Conservation (phyloP, 345 rosid species). For the Rhodamnia argentea region DNA sequence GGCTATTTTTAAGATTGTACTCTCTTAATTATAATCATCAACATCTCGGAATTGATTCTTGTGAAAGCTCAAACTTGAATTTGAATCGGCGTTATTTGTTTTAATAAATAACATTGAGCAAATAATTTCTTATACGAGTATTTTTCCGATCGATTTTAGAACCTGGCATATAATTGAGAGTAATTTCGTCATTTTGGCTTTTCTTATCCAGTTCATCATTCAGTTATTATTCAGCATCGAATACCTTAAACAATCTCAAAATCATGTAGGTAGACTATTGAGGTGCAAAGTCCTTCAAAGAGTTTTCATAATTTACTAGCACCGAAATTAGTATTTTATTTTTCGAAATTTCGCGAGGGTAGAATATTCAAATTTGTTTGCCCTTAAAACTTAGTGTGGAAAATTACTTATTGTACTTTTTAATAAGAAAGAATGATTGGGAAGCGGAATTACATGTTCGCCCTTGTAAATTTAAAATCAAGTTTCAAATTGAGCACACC, state of each 20-base stretch:
- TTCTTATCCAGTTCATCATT: no score
- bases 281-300: not conserved
- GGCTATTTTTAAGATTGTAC: not conserved
- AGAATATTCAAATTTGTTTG: no score
- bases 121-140: not conserved
- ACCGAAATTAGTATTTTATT: not conserved
- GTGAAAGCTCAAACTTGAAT: not conserved
- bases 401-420: not conserved
- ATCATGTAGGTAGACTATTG: not conserved
- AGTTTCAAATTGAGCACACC: no score
- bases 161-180: not conserved
- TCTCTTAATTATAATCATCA: not conserved
- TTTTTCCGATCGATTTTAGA: not conserved
- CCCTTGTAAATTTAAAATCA: no score
- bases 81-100: not conserved
- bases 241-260: not conserved
- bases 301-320: no score
- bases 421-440: no score
- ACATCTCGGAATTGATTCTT: not conserved
- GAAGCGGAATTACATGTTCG: no score
- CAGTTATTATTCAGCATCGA: not conserved
- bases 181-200: not conserved
- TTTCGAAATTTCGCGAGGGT: no score
- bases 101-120: not conserved
- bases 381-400: not conserved